phyloP scores from a whole-genome alignment of 2,329 filamentous ascomycete species.

The Colletotrichum lini region DNA sequence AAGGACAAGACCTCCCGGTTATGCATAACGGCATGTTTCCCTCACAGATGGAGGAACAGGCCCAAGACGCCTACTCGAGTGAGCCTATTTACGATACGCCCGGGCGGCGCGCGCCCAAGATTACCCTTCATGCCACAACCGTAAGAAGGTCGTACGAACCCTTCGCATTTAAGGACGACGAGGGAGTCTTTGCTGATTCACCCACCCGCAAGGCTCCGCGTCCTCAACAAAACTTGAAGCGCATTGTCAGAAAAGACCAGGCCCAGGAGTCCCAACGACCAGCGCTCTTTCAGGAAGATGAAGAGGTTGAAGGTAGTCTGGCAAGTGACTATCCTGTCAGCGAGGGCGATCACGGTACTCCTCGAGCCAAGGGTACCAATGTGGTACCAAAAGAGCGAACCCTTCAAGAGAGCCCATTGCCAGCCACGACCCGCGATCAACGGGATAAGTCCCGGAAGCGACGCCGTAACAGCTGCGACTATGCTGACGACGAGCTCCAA shows the following conservation, averaged over 20 bases:
- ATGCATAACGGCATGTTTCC: slow-evolving; percentile 41
- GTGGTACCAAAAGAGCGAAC: slow-evolving; percentile 43
- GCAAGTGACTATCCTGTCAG: slow-evolving; percentile 30
- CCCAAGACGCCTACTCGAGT: slow-evolving; percentile 21
- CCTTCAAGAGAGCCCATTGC: slow-evolving; percentile 44
- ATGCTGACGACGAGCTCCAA: slow-evolving; percentile 69
- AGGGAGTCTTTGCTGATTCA: slow-evolving; percentile 48
- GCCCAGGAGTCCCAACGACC: not conserved
- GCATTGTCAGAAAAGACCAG: slow-evolving; percentile 15
- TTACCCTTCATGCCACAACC: slow-evolving; percentile 57
- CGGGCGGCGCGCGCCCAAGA: slow-evolving; percentile 49
- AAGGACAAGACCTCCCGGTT: slow-evolving; percentile 45
- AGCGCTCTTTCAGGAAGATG: slow-evolving; percentile 8
- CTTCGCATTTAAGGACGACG: slow-evolving; percentile 46
- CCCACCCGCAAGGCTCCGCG: slow-evolving; percentile 40
- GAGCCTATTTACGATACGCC: slow-evolving; percentile 35
- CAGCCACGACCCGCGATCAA: slow-evolving; percentile 37
- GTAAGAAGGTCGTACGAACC: slow-evolving; percentile 47
- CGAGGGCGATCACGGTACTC: slow-evolving; percentile 41
- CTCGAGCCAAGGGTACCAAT: slow-evolving; percentile 44
- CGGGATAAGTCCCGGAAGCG: slow-evolving; percentile 55
- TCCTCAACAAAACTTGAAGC: slow-evolving; percentile 36
- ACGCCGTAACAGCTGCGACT: slow-evolving; percentile 64
- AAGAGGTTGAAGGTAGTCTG: slow-evolving; percentile 35
- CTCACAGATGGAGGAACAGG: slow-evolving; percentile 44